phyloP scores from a whole-genome alignment of 345 rosid genomes.

The Heritiera littoralis region DNA sequence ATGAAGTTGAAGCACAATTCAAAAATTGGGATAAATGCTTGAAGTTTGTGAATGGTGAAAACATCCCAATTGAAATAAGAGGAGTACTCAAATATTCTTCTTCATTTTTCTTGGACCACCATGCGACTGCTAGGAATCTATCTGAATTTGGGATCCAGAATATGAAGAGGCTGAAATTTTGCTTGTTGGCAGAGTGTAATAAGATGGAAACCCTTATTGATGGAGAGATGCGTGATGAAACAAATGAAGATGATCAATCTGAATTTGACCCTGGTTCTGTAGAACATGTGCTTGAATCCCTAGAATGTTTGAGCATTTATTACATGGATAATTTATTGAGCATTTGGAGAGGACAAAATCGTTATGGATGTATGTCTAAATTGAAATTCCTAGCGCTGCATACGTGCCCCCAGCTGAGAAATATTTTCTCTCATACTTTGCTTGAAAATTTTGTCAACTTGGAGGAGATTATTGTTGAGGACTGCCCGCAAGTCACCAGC shows the following conservation, averaged over 20 bases:
- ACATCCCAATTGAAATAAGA: neutral
- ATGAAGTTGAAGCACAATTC: conserved; percentile 17
- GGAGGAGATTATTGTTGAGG: conserved; percentile 21
- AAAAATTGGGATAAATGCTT: conserved; percentile 26
- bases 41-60: conserved; percentile 30
- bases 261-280: neutral
- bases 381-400: conserved; percentile 27
- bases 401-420: neutral
- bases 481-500: conserved; percentile 18
- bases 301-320: conserved; percentile 26
- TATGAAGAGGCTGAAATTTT: conserved; percentile 29
- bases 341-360: conserved; percentile 26
- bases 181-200: conserved; percentile 35
- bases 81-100: conserved; percentile 15
- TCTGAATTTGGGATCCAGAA: conserved; percentile 23
- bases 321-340: conserved; percentile 19
- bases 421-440: conserved; percentile 16
- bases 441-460: conserved; percentile 8
- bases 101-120: conserved; percentile 34
- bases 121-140: conserved; percentile 15
- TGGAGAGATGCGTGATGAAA: neutral
- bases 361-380: neutral
- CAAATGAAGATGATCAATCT: neutral
- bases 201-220: conserved; percentile 22
- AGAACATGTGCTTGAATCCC: neutral